phyloP scores from a whole-genome alignment of 106 monocot species.

The Hemerocallis citrina region DNA sequence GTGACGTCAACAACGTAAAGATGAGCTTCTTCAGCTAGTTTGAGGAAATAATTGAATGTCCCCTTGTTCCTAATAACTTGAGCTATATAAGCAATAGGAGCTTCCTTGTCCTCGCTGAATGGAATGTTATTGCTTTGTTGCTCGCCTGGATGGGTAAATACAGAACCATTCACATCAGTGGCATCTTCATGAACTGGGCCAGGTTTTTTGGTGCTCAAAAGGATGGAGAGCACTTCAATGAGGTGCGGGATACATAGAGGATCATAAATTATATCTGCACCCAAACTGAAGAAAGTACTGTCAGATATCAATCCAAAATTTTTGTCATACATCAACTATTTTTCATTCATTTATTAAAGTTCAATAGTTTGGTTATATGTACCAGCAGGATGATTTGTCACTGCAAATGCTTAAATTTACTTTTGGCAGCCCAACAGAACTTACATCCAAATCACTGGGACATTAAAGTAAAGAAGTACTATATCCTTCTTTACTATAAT shows the following conservation, averaged over 20 bases:
- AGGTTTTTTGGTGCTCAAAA: constrained; percentile 24
- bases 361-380: no score
- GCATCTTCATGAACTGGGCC: no score
- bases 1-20: constrained; percentile 57
- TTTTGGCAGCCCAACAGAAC: no score
- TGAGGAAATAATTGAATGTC: constrained; percentile 62
- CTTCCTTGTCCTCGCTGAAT: constrained; percentile 5
- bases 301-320: not conserved
- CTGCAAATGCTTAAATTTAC: no score
- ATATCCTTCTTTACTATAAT: no score
- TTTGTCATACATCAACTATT: not conserved
- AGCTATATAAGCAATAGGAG: constrained; percentile 64
- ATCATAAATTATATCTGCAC: constrained; percentile 90
- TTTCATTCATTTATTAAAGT: not conserved
- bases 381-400: no score
- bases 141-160: not conserved
- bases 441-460: no score
- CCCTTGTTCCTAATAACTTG: constrained; percentile 60
- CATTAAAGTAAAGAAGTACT: no score
- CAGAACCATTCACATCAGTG: not conserved
- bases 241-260: constrained; percentile 78
- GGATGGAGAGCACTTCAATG: constrained; percentile 49
- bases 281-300: constrained; percentile 44
- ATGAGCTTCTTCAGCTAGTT: constrained; percentile 31
- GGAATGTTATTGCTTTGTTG: not conserved